Conservation (phyloP, 2,329 filamentous ascomycete species). For the Cordyceps cateniannulata region DNA sequence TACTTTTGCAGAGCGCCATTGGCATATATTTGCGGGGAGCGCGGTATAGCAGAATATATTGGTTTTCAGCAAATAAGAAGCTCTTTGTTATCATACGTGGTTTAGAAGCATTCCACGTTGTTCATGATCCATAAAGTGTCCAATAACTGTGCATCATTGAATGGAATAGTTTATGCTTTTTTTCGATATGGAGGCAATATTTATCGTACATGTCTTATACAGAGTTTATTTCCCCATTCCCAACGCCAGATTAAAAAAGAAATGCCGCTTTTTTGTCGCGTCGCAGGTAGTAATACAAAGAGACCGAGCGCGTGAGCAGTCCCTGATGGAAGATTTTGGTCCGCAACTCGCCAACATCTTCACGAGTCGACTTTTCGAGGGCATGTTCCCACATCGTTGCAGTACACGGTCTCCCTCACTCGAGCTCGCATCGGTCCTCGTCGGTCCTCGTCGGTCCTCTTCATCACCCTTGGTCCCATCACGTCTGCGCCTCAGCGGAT, state of each 20-base stretch:
- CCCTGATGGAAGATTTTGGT: not conserved
- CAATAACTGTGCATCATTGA: no score
- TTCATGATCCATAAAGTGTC: no score
- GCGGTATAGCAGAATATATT: not conserved
- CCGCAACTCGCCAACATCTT: not conserved
- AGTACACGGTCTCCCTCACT: not conserved
- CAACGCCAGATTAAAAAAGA: slow-evolving; percentile 3
- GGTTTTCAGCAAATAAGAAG: not conserved
- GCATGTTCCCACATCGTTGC: not conserved
- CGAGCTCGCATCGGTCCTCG: not conserved
- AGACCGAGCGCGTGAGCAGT: not conserved
- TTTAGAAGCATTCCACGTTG: no score
- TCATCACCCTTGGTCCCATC: not conserved
- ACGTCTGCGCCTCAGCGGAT: slow-evolving; percentile 20
- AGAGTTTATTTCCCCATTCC: not conserved
- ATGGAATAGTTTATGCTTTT: not conserved
- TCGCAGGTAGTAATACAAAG: slow-evolving; percentile 7
- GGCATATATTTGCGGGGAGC: slow-evolving; percentile 7
- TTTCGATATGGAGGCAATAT: not conserved
- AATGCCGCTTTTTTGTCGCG: not conserved
- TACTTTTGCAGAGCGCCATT: not conserved
- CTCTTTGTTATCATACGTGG: no score
- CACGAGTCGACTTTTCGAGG: not conserved
- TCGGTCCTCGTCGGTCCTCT: not conserved
- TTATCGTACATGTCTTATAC: not conserved